A percentile compares a stretch with the other conserved stretches of the same genome.
Evolutionary conservation across 306 rosid genomes (phyloP).

Genomic region (Parietaria judaica): DNA sequence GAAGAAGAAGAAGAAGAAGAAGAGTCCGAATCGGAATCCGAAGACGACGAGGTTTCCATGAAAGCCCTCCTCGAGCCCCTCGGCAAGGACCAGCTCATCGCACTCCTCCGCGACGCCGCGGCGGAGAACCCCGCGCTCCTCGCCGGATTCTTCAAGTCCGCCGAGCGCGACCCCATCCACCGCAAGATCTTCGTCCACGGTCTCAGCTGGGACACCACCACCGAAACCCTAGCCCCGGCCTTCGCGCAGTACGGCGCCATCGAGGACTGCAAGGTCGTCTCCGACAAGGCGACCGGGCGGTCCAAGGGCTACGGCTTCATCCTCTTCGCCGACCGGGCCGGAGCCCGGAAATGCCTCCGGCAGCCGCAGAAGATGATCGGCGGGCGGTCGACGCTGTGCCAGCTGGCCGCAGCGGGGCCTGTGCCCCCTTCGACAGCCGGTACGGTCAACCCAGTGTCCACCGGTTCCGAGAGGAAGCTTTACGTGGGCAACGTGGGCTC

Average conservation of each 20-base stretch:
- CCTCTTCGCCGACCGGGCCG: conserved; percentile 64
- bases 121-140: conserved; percentile 56
- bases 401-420: conserved; percentile 70
- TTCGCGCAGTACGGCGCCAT: conserved; percentile 70
- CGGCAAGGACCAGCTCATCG: conserved; percentile 54
- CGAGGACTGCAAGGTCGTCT: conserved; percentile 89
- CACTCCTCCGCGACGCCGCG: conserved; percentile 55
- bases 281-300: conserved; percentile 83
- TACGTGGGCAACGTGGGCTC: conserved; percentile 78
- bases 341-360: conserved; percentile 67
- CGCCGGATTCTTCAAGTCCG: conserved; percentile 54
- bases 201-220: conserved; percentile 82
- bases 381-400: conserved; percentile 74
- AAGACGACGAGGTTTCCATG: conserved; percentile 60
- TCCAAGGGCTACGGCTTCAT: conserved; percentile 90
- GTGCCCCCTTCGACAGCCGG: conserved; percentile 25
- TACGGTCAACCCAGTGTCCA: background rate
- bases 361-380: conserved; percentile 95
- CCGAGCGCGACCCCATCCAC: conserved; percentile 67
- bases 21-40: background rate
- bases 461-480: conserved; percentile 51
- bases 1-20: conserved; percentile 26
- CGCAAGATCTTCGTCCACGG: conserved; percentile 90
- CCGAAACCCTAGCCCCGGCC: conserved; percentile 47
- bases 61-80: conserved; percentile 65